Evolutionary conservation across 176 grass and related monocot genomes (phyloP), one percentile per base, ranked within the genome.

Genomic region (Cenchrus purpureus): DNA sequence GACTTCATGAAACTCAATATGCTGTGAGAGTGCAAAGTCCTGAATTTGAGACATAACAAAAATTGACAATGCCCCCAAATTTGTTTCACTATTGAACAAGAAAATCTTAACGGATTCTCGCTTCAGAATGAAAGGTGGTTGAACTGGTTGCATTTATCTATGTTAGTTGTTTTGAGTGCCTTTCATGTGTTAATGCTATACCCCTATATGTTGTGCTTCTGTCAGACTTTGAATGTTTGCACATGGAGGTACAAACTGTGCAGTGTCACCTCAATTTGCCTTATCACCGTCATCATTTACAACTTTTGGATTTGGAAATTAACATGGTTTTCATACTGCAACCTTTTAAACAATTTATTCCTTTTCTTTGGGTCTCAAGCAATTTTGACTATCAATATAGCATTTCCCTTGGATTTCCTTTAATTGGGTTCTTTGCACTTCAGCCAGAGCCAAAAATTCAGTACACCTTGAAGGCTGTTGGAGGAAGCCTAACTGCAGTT

Each of bases 401-500:
- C 34, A 77, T 43, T 74, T 73, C 52, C 20, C 59, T 62, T 82
- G 58, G 85, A 78, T 75, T 85, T 84, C 3, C 88, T 70, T 51
- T 48, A 67, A 81, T 72, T 45, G 51, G n/a, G 55, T 91, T 71
- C 40, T 81, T 85, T 88, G 79, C 90, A 44, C 86, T 86, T 88
- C 89, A 98, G 93, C 96, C 96, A 67, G 91, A 92, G 72, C 96
- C 96, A 49, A 94, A 87, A 89, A 98, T 98, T 83, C 87, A 98
- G 82, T 98, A 98, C 86, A 95, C 79, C 15, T 73, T 98, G 91
- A 98, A 98, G 80, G 96, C 96, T 69, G 80, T 98, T 73, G 96
- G 96, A 88, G 96, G 96, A 88, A 98, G 96, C 74, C 78, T 95
- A 87, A 94, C 96, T 68, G 96, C 96, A 77, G 77, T 98, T 94